Conservation (phyloP, 768 basidiomycete species). For the Suillus lakei region DNA sequence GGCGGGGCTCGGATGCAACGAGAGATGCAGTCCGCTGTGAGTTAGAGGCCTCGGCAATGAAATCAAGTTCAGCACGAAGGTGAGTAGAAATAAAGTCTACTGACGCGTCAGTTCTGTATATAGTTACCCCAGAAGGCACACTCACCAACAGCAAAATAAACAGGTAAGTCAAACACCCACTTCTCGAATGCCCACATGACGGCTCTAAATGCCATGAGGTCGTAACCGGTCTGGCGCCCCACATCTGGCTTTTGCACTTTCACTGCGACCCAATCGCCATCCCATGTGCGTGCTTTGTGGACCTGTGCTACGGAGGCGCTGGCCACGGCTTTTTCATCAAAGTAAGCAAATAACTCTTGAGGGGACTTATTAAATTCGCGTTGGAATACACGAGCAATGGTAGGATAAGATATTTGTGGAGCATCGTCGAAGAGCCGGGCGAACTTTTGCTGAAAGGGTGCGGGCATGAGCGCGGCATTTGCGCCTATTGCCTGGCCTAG, state of each 20-base stretch:
- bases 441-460: slow-evolving; percentile 83
- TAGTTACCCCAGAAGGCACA: slow-evolving; percentile 13
- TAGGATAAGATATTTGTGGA: slow-evolving; percentile 78
- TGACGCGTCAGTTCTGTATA: slow-evolving; percentile 2
- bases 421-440: slow-evolving; percentile 87
- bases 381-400: slow-evolving; percentile 67
- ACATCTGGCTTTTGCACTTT: slow-evolving; percentile 94
- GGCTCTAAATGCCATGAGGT: slow-evolving; percentile 67
- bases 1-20: slow-evolving; percentile 70
- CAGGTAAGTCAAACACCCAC: slow-evolving; percentile 85
- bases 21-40: slow-evolving; percentile 70
- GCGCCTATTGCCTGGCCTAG: slow-evolving; percentile 79
- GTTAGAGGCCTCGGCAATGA: slow-evolving; percentile 79
- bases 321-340: slow-evolving; percentile 78
- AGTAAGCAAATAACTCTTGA: slow-evolving; percentile 76
- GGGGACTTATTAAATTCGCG: slow-evolving; percentile 73
- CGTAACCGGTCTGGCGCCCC: slow-evolving; percentile 84
- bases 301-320: slow-evolving; percentile 95
- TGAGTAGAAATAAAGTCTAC: slow-evolving; percentile 83
- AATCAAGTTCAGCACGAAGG: slow-evolving; percentile 83
- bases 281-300: slow-evolving; percentile 70
- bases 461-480: slow-evolving; percentile 85
- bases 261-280: slow-evolving; percentile 79
- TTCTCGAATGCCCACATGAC: slow-evolving; percentile 84
- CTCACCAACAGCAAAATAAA: slow-evolving; percentile 78